Evolutionary conservation across 2,329 filamentous ascomycete genomes (phyloP), one percentile per base, ranked within the genome.

Genomic region (Curvularia sp.): DNA sequence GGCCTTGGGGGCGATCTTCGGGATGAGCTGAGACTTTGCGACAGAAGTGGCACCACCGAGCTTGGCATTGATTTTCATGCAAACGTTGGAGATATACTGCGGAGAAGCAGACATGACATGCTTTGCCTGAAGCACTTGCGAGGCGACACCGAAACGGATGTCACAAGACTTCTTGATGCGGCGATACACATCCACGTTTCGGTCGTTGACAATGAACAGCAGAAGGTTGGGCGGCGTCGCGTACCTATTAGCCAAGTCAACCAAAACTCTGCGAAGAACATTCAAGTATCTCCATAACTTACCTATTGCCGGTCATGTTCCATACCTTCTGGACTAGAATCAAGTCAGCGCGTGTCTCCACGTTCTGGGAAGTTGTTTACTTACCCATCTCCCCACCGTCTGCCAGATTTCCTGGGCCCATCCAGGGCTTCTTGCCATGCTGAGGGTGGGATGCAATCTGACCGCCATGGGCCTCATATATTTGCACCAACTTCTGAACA

Each of bases 1-100:
- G 0, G 64, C 59, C 55, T 57, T 64, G 1, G 68, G 68, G 4
- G 63, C 63, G 15, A 74, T 59, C 67, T 69, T 75, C 2, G 64
- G 62, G 27, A 75, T 68, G 9, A 76, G 71, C 21, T 77, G 43
- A 12, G 77, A 70, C 69, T 82, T 68, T 2, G 80, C 82, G 49
- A 81, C 77, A 59, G 79, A 88, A 1, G 92, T 97, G 0, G 86
- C 84, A 5, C 95, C 95, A 13, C 95, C 95, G 2, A 99, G 84
- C 80, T 99, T 99, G 3, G 92, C 90, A 69, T 99, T 98, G 65
- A 99, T 87, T 80, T 99, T 99, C 92, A 99, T 95, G 63, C 88
- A 86, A 0, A 99, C 92, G 61, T 99, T 99, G 1, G 91, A 95
- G 70, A 91, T 89, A 77, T 98, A 98, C 70, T 99, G 95, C 0